These are phyloP conservation scores for Triadica sebifera DNA, from an alignment of 345 rosid genomes.

Conservation along the genomic window DNA sequence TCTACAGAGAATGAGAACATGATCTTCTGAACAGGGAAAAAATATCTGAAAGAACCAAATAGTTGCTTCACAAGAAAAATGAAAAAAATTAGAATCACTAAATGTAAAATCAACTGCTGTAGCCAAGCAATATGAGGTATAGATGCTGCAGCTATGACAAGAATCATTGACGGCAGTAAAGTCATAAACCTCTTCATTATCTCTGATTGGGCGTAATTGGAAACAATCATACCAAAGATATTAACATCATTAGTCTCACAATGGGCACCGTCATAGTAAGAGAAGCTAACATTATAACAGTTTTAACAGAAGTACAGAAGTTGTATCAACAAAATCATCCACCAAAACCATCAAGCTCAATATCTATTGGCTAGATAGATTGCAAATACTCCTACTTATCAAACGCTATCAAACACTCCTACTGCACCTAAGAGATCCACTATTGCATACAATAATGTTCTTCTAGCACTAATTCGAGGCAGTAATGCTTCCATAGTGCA, in stretches of 20 bases:
- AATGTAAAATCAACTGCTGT: background rate
- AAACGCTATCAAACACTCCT: background rate
- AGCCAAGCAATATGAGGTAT: background rate
- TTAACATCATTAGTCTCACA: too few relatives aligned
- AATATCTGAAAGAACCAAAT: slow-evolving; percentile 1
- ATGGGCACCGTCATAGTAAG: too few relatives aligned
- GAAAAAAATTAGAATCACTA: too few relatives aligned
- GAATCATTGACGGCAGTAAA: background rate
- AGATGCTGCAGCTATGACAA: background rate
- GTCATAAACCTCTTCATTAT: background rate
- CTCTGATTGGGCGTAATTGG: background rate
- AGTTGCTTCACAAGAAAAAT: background rate
- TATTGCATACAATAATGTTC: too few relatives aligned
- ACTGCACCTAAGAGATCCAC: background rate
- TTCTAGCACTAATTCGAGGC: too few relatives aligned
- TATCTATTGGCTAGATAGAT: too few relatives aligned
- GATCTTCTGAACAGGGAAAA: background rate
- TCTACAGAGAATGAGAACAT: background rate
- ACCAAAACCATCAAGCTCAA: background rate
- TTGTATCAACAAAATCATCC: too few relatives aligned
- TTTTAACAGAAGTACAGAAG: background rate
- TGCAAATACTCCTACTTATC: too few relatives aligned
- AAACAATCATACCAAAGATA: too few relatives aligned
- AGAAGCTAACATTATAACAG: too few relatives aligned
- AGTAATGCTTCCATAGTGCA: too few relatives aligned